Base-by-base conservation (phyloP, 225 moss, liverwort and hornwort genomes). In the Lunularia cruciata region DNA sequence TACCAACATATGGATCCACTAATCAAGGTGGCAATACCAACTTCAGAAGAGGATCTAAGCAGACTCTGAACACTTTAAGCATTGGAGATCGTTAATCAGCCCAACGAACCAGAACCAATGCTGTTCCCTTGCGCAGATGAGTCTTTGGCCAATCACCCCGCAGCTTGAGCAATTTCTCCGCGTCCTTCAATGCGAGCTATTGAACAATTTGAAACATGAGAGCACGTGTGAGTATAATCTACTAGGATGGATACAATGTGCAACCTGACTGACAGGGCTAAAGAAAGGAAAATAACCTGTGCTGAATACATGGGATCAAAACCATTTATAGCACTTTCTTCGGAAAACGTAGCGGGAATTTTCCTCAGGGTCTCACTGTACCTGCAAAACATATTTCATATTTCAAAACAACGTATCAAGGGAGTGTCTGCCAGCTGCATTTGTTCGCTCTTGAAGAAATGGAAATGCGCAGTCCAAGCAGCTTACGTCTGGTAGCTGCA, bases 121-220 rank as follows among this genome's bases (percentile, higher is more conserved):
- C 83, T 61, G 76, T 83, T 65, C 89, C 95, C 63, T 91, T 95
- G 58, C 89, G 85, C 57, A 87, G 36, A 63, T 87, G 87, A 6
- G 86, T 78, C 65, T 86, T 92, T 30, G 95, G 85, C 76, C 84
- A 79, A 30, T 76, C 55, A 18, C 75, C 83, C 57, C 84, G 83
- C 56, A 85, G 77, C 82, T 90, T 95, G 28, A 91, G 78, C 46
- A 80, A 63, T 72, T 95, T 95, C 76, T 92, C 91, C 58, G 86
- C 91, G 80, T 95, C 95, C 82, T 84, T 91, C 82, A 92, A 78
- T 37, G 86, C 91, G 69, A 95, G 81, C 95, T 95, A 82, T 51
- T 2, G 69, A 73, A 73, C 67, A 70, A 70, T 57, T 25, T 22
- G n/a, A 38, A 53, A 26, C 23, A 49, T 11, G 37, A 47, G 34